These are phyloP conservation scores for Pestalotiopsis sp. DNA, from an alignment of 2,329 filamentous ascomycete genomes.

Conservation along the genomic window DNA sequence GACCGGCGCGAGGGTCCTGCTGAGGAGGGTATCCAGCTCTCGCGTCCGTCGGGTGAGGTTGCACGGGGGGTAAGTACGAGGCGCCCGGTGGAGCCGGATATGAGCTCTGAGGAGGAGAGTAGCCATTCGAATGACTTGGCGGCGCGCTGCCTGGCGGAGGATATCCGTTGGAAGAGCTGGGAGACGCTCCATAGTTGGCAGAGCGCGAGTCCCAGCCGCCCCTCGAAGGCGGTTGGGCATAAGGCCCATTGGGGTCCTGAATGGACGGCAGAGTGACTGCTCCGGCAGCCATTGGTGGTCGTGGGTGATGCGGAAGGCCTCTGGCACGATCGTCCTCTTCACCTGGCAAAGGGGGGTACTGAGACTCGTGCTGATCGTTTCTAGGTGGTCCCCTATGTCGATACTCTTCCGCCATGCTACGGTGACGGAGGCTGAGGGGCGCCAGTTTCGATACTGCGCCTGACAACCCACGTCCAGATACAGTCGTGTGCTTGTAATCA, in stretches of 20 bases:
- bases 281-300: slow-evolving; percentile 40
- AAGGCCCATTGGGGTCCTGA: slow-evolving; percentile 41
- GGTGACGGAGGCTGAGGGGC: slow-evolving; percentile 27
- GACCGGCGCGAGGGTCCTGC: slow-evolving; percentile 35
- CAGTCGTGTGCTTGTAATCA: neutral
- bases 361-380: slow-evolving; percentile 38
- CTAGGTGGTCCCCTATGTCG: slow-evolving; percentile 33
- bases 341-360: slow-evolving; percentile 42
- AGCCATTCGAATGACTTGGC: slow-evolving; percentile 19
- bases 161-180: slow-evolving; percentile 47
- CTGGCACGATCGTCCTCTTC: slow-evolving; percentile 41
- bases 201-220: slow-evolving; percentile 31
- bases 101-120: slow-evolving; percentile 25
- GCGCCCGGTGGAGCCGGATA: slow-evolving; percentile 19
- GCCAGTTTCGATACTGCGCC: slow-evolving; percentile 25
- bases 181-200: slow-evolving; percentile 40
- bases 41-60: slow-evolving; percentile 31
- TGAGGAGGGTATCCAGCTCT: slow-evolving; percentile 35
- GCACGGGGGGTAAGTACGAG: slow-evolving; percentile 37
- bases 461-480: slow-evolving; percentile 18
- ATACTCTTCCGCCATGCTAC: slow-evolving; percentile 40
- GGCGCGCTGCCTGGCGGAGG: slow-evolving; percentile 29
- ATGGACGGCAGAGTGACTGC: slow-evolving; percentile 51
- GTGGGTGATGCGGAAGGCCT: slow-evolving; percentile 27
- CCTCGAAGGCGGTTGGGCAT: slow-evolving; percentile 21